These are phyloP conservation scores for Erodium moschatum DNA, from an alignment of 441 rosid genomes.

Conservation along the genomic window DNA sequence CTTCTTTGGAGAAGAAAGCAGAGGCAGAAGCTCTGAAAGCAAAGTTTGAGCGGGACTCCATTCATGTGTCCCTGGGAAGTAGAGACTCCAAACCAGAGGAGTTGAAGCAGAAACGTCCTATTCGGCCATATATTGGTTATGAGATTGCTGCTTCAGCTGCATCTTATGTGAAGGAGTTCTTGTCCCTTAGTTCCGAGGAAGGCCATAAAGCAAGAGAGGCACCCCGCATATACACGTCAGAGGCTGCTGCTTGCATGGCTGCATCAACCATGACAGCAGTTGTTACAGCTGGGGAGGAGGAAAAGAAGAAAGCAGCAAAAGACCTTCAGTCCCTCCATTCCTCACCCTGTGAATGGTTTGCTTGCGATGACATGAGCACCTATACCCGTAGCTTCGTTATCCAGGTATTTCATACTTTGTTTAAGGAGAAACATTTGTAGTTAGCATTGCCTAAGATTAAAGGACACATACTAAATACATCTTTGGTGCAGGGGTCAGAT, in stretches of 20 bases:
- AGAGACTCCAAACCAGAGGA: neutral
- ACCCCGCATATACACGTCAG: conserved; percentile 41
- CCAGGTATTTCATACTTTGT: neutral
- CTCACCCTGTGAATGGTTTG: conserved; percentile 83
- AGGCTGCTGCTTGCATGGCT: conserved; percentile 68
- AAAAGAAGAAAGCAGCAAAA: conserved; percentile 59
- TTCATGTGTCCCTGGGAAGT: conserved; percentile 19
- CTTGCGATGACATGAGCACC: conserved; percentile 70
- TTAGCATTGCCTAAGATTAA: too few species aligned
- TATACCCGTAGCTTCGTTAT: conserved; percentile 69
- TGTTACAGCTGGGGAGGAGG: conserved; percentile 79
- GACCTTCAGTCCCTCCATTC: conserved; percentile 72
- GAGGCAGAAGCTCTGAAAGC: conserved; percentile 46
- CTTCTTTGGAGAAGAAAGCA: conserved; percentile 70
- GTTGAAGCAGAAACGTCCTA: conserved; percentile 26
- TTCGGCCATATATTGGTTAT: conserved; percentile 46
- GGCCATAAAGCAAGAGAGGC: conserved; percentile 19
- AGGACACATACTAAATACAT: too few species aligned
- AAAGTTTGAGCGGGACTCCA: conserved; percentile 47
- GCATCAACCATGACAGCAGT: conserved; percentile 76
- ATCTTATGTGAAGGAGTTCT: conserved; percentile 42
- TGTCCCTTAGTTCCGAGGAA: conserved; percentile 25
- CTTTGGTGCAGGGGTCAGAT: conserved; percentile 66
- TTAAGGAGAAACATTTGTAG: too few species aligned
- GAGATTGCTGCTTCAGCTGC: conserved; percentile 94